Conservation (phyloP, 306 rosid species). For the Inga leiocalycina region DNA sequence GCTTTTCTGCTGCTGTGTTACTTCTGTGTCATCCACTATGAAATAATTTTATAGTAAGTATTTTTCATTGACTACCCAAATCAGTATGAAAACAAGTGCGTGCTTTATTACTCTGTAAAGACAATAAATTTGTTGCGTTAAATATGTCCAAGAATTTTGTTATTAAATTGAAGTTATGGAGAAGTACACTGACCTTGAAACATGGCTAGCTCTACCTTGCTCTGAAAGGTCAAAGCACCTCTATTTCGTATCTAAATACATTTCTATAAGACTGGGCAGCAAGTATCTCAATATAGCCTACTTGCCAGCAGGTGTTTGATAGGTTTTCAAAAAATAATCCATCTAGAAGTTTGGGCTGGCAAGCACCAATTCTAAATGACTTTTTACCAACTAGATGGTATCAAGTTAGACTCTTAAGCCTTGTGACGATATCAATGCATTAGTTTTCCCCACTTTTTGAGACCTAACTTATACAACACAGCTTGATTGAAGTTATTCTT, state of each 20-base stretch:
- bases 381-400: background rate
- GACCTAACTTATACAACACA: background rate
- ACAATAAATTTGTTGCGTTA: too few relatives aligned
- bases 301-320: background rate
- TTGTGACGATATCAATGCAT: background rate
- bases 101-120: background rate
- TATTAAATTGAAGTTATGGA: background rate
- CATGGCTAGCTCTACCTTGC: background rate
- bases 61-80: slow-evolving; percentile 12
- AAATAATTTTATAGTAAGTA: too few relatives aligned
- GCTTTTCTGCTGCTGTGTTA: background rate
- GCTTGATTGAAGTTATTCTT: background rate
- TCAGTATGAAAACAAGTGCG: slow-evolving; percentile 16
- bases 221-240: background rate
- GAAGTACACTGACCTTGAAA: background rate
- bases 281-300: background rate
- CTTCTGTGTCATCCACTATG: background rate
- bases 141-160: background rate
- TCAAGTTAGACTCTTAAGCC: background rate
- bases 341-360: background rate
- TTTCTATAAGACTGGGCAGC: background rate
- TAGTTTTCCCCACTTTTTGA: too few relatives aligned
- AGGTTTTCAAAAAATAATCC: background rate
- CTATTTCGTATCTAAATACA: slow-evolving; percentile 1
- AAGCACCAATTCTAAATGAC: background rate